These are phyloP conservation scores for Vitis labrusca DNA, from an alignment of 164 flowering plant species.

Conservation along the genomic window DNA sequence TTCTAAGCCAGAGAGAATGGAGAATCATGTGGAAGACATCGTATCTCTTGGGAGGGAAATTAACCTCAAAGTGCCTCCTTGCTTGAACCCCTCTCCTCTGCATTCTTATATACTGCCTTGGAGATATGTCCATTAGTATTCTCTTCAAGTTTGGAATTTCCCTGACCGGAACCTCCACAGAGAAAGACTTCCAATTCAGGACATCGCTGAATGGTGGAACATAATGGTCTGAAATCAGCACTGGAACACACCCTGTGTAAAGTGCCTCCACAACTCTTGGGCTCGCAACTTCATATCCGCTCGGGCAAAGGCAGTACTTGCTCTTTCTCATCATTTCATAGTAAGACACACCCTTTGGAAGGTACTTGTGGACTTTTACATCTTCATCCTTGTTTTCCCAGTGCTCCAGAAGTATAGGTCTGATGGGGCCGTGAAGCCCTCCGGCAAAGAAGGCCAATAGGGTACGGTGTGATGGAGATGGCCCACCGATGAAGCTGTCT, in stretches of 20 bases:
- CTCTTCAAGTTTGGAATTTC: constrained; percentile 55
- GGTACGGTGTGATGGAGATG: constrained; percentile 48
- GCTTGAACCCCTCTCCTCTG: constrained; percentile 47
- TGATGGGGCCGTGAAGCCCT: constrained; percentile 66
- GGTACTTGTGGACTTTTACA: constrained; percentile 48
- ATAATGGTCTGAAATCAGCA: constrained; percentile 58
- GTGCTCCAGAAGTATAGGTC: constrained; percentile 57
- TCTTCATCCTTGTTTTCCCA: constrained; percentile 66
- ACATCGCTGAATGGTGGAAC: constrained; percentile 69
- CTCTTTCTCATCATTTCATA: constrained; percentile 57
- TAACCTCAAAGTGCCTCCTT: constrained; percentile 52
- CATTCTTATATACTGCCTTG: constrained; percentile 50
- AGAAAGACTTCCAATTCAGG: constrained; percentile 58
- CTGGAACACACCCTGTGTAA: constrained; percentile 69
- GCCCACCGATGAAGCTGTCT: constrained; percentile 48
- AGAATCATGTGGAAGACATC: constrained; percentile 66
- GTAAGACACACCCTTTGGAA: constrained; percentile 53
- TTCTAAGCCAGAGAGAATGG: constrained; percentile 63
- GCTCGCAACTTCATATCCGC: constrained; percentile 79
- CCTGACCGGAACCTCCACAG: constrained; percentile 39
- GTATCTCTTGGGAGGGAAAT: constrained; percentile 53
- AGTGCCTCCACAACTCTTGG: constrained; percentile 69
- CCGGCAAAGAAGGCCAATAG: constrained; percentile 71
- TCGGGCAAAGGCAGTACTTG: constrained; percentile 66
- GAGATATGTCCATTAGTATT: constrained; percentile 37